phyloP scores from a whole-genome alignment of 257 asterid species.

The Catharanthus roseus region DNA sequence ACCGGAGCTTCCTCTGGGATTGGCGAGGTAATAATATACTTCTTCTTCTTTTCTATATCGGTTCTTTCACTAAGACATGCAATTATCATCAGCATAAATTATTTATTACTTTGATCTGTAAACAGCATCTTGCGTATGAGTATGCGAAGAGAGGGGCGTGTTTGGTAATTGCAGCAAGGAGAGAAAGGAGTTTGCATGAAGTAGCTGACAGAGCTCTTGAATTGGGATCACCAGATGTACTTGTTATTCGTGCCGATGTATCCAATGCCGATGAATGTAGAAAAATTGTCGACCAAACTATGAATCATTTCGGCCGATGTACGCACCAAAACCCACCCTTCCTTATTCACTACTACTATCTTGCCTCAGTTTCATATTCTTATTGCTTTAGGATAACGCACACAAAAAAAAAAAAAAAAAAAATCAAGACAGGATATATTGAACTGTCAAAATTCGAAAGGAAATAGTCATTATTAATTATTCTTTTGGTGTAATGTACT shows the following conservation, averaged over 20 bases:
- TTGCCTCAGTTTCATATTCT: too few species aligned
- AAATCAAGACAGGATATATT: too few species aligned
- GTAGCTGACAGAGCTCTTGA: slow-evolving; percentile 51
- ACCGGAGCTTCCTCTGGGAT: slow-evolving; percentile 96
- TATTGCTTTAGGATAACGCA: too few species aligned
- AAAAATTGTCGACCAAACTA: slow-evolving; percentile 48
- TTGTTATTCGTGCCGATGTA: slow-evolving; percentile 53
- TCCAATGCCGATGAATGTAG: slow-evolving; percentile 47
- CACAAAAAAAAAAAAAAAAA: too few species aligned
- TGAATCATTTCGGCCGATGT: slow-evolving; percentile 59
- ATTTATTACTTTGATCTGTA: too few species aligned
- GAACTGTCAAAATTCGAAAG: too few species aligned
- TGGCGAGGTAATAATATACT: slow-evolving; percentile 50
- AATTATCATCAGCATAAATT: too few species aligned
- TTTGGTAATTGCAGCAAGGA: slow-evolving; percentile 66
- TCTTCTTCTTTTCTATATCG: background rate
- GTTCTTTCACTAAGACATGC: background rate
- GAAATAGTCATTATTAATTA: too few species aligned
- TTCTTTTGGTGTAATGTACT: too few species aligned
- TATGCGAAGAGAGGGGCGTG: slow-evolving; percentile 72
- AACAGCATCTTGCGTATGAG: slow-evolving; percentile 72
- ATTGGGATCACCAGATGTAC: slow-evolving; percentile 58
- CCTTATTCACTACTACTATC: too few species aligned
- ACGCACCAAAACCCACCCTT: background rate
- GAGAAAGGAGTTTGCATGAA: slow-evolving; percentile 39